Percentiles rank a stretch among this genome's conserved stretches.
Conservation (phyloP, 106 monocot genomes). For the Apostasia ramifera region DNA sequence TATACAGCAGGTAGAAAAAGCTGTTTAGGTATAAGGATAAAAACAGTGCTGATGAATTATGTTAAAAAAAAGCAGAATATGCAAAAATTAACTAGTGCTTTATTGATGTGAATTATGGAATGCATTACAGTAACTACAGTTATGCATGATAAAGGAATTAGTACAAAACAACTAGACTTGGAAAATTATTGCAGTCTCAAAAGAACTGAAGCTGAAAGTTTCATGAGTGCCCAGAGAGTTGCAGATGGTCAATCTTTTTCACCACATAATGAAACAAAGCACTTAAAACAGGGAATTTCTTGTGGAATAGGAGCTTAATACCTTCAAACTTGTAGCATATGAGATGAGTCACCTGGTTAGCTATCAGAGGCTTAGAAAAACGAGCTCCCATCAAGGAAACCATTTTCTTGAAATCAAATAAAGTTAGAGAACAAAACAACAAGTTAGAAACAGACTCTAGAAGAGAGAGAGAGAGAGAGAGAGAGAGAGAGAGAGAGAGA, state of each 20-base stretch:
- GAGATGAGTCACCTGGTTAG: slow-evolving; percentile 93
- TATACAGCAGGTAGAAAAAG: too few species aligned
- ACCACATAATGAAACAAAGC: not conserved
- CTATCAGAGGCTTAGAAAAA: slow-evolving; percentile 90
- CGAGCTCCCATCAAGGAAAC: slow-evolving; percentile 92
- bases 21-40: too few species aligned
- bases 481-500: too few species aligned
- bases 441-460: not conserved
- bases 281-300: not conserved
- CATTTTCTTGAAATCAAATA: slow-evolving; percentile 57
- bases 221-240: not conserved
- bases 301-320: slow-evolving; percentile 12
- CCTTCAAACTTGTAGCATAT: slow-evolving; percentile 99
- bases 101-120: too few species aligned
- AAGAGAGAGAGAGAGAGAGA: not conserved
- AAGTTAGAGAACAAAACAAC: not conserved
- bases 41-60: too few species aligned
- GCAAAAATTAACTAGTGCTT: too few species aligned
- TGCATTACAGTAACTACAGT: too few species aligned
- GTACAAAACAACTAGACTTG: too few species aligned
- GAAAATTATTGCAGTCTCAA: not conserved
- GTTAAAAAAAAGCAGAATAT: too few species aligned
- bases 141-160: too few species aligned
- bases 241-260: not conserved
- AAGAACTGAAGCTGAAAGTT: not conserved